Base-by-base conservation (phyloP, 192 early-diverging fungal genomes). In the Haplosporangium gracile region DNA sequence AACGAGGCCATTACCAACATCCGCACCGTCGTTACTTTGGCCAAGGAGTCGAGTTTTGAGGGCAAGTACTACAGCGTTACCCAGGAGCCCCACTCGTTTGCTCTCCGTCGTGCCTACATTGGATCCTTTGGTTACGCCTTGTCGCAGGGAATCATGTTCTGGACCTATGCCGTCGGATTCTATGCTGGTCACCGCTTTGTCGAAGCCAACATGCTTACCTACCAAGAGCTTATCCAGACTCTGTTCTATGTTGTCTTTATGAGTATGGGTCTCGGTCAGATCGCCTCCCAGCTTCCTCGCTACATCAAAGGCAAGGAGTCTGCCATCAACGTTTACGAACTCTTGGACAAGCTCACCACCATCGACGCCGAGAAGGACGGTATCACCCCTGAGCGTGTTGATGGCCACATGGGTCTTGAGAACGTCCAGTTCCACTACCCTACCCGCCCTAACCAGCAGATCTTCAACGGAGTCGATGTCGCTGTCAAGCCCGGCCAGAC, bases 1-100 rank as follows among this genome's bases (percentile, higher is more conserved):
- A 94, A 95, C 73, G 98, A 99, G 83, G 91, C 94, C 43, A 94
- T 99, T 78, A 88, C 92, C 79, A 93, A 93, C 79, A 95, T 99
- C 82, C 91, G 94, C 51, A 99, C 97, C 0, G 95, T 98, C 5
- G 93, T 93, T 29, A 93, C 95, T 47, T 93, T 97, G 77, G 96
- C 87, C 53, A 92, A 93, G 68, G 88, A 82, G 11, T 32, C 80
- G 16, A 69, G 69, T 32, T 89, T 93, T 40, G 82, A 84, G 76
- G 68, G 88, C 24, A 81, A 77, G n/a, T 85, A 89, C 74, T 78
- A 65, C 77, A 72, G 89, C 20, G 87, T 89, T 32, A 91, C 91
- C 75, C 70, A 89, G 60, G 79, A 72, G 22, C 90, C 90, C 43
- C 89, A 93, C 75, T n/a, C 57, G 4, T 87, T 79, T 75, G 90